A percentile compares a stretch with the other conserved stretches of the same genome.
phyloP scores from a whole-genome alignment of 1,139 yeast genomes.

The Taphrina deformans region DNA sequence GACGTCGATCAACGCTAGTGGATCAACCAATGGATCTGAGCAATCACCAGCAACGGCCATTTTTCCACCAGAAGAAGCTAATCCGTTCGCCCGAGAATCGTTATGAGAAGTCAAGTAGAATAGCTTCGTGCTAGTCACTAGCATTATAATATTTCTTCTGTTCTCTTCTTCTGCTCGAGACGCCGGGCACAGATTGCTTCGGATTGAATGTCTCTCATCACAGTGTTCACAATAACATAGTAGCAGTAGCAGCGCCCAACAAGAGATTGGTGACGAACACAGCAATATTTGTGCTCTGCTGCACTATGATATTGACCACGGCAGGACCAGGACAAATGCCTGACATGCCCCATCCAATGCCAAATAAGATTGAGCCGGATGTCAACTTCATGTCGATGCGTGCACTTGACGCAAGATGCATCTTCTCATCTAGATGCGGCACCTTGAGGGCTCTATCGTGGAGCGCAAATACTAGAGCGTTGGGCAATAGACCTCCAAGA shows the following conservation, averaged over 20 bases:
- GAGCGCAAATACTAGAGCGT: conserved; percentile 42
- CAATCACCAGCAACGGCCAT: conserved; percentile 1
- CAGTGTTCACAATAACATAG: not conserved
- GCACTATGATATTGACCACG: conserved; percentile 38
- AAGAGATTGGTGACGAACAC: not conserved
- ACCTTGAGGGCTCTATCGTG: conserved; percentile 40
- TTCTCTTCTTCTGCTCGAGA: not conserved
- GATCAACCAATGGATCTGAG: not conserved
- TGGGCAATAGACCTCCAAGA: conserved; percentile 51
- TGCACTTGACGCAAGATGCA: conserved; percentile 41
- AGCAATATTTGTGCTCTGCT: not conserved
- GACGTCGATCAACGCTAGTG: not conserved
- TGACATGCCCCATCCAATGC: conserved; percentile 53
- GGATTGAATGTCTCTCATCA: not conserved
- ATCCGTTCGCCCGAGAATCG: conserved; percentile 27
- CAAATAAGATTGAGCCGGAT: conserved; percentile 50
- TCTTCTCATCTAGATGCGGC: conserved; percentile 39
- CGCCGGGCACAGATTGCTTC: not conserved
- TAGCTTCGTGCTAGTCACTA: not conserved
- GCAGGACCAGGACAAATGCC: conserved; percentile 57
- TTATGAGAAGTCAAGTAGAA: not conserved
- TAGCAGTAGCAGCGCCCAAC: not conserved
- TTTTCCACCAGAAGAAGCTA: conserved; percentile 25
- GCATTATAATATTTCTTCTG: not conserved
- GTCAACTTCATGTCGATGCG: conserved; percentile 44